Base-by-base conservation (phyloP, 345 rosid species). In the Corymbia maculata region DNA sequence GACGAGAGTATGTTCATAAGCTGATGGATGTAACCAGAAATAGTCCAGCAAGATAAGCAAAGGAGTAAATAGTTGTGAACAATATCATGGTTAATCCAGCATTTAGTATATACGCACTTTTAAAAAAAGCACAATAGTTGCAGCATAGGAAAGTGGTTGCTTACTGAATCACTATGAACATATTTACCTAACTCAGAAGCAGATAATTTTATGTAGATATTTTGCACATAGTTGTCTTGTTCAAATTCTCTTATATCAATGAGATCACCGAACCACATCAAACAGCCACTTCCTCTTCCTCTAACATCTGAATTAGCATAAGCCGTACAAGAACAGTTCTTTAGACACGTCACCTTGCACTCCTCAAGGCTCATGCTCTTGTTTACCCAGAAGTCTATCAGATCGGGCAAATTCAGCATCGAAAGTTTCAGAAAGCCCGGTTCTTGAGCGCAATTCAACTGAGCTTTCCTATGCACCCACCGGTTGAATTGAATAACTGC, bases 301-400 rank as follows among this genome's bases (percentile, higher is more conserved):
- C 55, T 64, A 51, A 92, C 87, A 68, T 90, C 82, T 9, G 89
- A 61, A 86, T 32, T 85, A 2, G 92, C 87, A 87, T 91, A 93
- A 86, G 93, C 94, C 2, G 52, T 86, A 26, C 94, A 93, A 59
- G 91, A 90, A 85, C 94, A 93, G 26, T 90, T 89, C 26, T 57
- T 57, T 59, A 86, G 85, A 79, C 94, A 93, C 86, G 49, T 16
- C 13, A 64, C 9, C 50, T 86, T 80, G 88, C 93, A 93, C 7
- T 89, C 88, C 10, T 86, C 70, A 44, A 86, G 52, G 28, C 79
- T 89, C 53, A 79, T 26, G 51, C 30, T 24, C 92, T 90, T 82
- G 86, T 90, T 86, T 92, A 87, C 1, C 86, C 87, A 85, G 90
- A 90, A 88, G 90, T 92, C 49, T 70, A 64, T 16, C 6, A 86